Base-by-base conservation (phyloP, 495 filamentous ascomycete genomes). In the Ascodesmis nigricans region DNA sequence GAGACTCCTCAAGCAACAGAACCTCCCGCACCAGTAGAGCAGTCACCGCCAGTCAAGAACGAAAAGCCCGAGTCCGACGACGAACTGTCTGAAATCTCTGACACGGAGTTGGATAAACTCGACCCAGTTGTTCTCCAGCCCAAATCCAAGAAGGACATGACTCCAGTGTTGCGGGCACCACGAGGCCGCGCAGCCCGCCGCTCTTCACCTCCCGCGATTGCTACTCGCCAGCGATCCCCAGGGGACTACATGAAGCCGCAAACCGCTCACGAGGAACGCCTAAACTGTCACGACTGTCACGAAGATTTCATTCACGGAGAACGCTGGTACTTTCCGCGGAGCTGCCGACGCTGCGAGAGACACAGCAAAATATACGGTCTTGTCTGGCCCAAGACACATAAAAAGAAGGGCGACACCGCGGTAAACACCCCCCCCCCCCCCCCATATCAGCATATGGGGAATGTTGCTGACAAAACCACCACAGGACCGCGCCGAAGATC, bases 291-390 rank as follows among this genome's bases (percentile, higher is more conserved):
- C 34, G 76, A 74, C 28, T 99, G 87, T 58, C 65, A 66, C 47
- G 56, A 62, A 1, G 65, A 69, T 39, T 99, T 95, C 46, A 71
- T 95, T 1, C 83, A 97, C 45, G 59, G 63, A 11, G 75, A 95
- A 45, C 80, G 73, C 1, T 93, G 87, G 52, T 71, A 71, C 35
- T 90, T 84, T 1, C 71, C 76, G 10, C 65, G 70, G 15, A 73
- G 75, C 18, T 99, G 87, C 50, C 79, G 76, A 6, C 69, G 90
- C 11, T 99, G 87, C 55, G 90, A 95, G 58, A 66, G 90, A 0
- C 87, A 99, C 45, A 83, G 77, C 17, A 95, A 90, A 54, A 60
- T 99, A 1, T 99, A 93, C 52, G 90, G 90, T 0, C 91, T 75
- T 46, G 64, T 69, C 33, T 99, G 90, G 90, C 87, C 87, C 11